phyloP scores from a whole-genome alignment of 164 flowering plant genomes.

The Nymphaea thermarum region DNA sequence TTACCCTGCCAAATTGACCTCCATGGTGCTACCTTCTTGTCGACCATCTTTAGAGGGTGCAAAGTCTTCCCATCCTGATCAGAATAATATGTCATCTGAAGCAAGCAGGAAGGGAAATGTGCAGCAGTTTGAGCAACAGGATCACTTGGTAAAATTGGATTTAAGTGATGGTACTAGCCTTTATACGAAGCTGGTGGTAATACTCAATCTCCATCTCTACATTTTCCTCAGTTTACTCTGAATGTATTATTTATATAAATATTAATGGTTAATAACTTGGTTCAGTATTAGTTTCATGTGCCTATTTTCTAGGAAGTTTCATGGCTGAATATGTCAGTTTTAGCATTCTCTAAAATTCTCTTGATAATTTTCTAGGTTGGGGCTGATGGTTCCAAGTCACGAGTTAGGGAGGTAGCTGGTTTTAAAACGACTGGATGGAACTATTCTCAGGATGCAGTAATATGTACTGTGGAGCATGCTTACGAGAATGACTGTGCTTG shows the following conservation, averaged over 20 bases:
- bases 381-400: conserved; percentile 92
- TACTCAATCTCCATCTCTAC: not conserved
- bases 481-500: conserved; percentile 74
- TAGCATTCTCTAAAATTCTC: not conserved
- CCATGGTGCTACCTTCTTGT: conserved; percentile 37
- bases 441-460: conserved; percentile 83
- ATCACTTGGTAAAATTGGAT: conserved; percentile 52
- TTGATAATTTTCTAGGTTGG: conserved; percentile 50
- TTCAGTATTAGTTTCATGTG: not conserved
- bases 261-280: not conserved
- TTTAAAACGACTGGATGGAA: conserved; percentile 83
- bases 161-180: conserved; percentile 61
- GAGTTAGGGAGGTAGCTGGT: conserved; percentile 81
- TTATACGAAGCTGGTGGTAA: conserved; percentile 87
- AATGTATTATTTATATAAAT: no score
- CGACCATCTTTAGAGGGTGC: conserved; percentile 17
- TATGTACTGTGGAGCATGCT: conserved; percentile 82
- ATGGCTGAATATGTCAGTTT: not conserved
- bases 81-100: not conserved
- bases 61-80: not conserved
- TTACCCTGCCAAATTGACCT: conserved; percentile 48
- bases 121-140: conserved; percentile 6
- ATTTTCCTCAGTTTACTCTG: not conserved
- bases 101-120: not conserved
- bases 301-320: not conserved